A percentile compares a stretch with the other conserved stretches of the same genome.
phyloP scores from a whole-genome alignment of 768 basidiomycete genomes.

The Rhodosporidiobolus odoratus region DNA sequence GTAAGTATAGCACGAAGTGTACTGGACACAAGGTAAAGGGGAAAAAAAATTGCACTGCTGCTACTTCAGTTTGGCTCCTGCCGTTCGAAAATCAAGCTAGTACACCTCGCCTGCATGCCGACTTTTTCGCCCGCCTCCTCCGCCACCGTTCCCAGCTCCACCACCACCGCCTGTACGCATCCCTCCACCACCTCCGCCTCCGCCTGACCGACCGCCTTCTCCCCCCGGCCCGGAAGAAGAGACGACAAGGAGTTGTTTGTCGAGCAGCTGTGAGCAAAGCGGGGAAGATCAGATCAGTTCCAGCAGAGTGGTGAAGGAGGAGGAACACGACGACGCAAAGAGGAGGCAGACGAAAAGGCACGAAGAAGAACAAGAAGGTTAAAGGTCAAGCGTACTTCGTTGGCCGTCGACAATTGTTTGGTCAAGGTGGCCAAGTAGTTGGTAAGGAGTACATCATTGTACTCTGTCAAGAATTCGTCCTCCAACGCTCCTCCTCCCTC shows the following conservation, averaged over 20 bases:
- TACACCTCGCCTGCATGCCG: not conserved
- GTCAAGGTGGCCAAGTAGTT: constrained; percentile 81
- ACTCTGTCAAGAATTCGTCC: constrained; percentile 88
- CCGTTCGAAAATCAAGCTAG: no score
- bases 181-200: not conserved
- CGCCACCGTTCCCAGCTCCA: not conserved
- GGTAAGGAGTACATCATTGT: constrained; percentile 89
- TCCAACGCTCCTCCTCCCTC: constrained; percentile 63
- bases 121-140: not conserved
- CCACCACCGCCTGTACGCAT: not conserved
- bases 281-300: no score
- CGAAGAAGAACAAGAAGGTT: not conserved
- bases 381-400: constrained; percentile 75
- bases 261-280: constrained; percentile 32
- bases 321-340: not conserved
- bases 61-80: no score
- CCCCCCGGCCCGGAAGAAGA: not conserved
- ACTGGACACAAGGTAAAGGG: no score
- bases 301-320: not conserved
- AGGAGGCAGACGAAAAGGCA: not conserved
- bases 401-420: constrained; percentile 77
- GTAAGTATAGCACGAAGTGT: no score
- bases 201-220: not conserved
- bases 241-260: constrained; percentile 32
- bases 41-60: no score